Evolutionary conservation across 2,329 filamentous ascomycete genomes (phyloP).

Genomic region (Colletotrichum lupini): DNA sequence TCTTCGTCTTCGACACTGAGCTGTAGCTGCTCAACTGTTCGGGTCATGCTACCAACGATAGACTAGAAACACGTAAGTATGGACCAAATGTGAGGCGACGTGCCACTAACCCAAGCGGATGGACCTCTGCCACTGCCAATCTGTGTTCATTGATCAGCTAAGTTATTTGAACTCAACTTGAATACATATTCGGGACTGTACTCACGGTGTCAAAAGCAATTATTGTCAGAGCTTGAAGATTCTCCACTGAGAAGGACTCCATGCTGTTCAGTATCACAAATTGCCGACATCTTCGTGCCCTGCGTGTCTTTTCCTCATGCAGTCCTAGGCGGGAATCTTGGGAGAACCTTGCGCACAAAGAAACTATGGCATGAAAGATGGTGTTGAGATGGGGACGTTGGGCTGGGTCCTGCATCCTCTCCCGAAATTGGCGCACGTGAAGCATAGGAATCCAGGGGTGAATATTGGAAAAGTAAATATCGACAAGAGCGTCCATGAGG

Average conservation of each 20-base stretch:
- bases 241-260: slow-evolving; percentile 49
- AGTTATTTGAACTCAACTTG: background rate
- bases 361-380: slow-evolving; percentile 50
- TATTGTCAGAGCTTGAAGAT: slow-evolving; percentile 48
- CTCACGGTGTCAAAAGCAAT: slow-evolving; percentile 48
- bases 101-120: slow-evolving; percentile 44
- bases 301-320: slow-evolving; percentile 5
- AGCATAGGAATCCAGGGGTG: slow-evolving; percentile 54
- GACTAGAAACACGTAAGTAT: background rate
- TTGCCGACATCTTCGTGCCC: slow-evolving; percentile 43
- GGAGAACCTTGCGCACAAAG: slow-evolving; percentile 42
- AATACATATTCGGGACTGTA: background rate
- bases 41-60: slow-evolving; percentile 50
- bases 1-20: slow-evolving; percentile 49
- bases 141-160: slow-evolving; percentile 23
- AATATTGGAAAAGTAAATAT: slow-evolving; percentile 48
- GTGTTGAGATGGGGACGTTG: slow-evolving; percentile 40
- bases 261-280: slow-evolving; percentile 46
- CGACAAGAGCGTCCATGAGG: slow-evolving; percentile 46
- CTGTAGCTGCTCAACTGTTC: slow-evolving; percentile 52
- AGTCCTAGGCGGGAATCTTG: slow-evolving; percentile 41
- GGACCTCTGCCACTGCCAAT: slow-evolving; percentile 48
- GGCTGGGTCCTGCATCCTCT: slow-evolving; percentile 35
- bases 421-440: slow-evolving; percentile 43
- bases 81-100: background rate